Conservation (phyloP, 441 rosid species). For the Aleurites moluccanus region DNA sequence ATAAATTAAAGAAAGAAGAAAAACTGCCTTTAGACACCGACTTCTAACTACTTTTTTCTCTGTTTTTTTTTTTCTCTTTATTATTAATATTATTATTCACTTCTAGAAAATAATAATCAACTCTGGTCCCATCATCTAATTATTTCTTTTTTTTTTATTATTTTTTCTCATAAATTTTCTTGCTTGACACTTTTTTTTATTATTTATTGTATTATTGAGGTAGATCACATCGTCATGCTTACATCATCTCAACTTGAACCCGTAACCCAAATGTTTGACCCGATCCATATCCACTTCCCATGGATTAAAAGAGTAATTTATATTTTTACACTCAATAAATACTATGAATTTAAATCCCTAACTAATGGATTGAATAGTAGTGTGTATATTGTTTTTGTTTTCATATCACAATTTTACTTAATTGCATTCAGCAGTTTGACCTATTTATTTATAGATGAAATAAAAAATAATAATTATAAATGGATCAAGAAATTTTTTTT, state of each 20-base stretch:
- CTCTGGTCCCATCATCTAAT: slow-evolving; percentile 34
- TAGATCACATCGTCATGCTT: slow-evolving; percentile 25
- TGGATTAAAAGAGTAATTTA: too few relatives aligned
- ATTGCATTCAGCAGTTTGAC: too few relatives aligned
- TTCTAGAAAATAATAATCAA: slow-evolving; percentile 14
- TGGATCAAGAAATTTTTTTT: too few relatives aligned
- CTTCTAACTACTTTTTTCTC: slow-evolving; percentile 25
- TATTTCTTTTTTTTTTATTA: slow-evolving; percentile 21
- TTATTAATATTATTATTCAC: background rate
- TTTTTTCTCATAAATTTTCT: background rate
- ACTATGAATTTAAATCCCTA: too few relatives aligned
- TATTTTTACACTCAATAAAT: too few relatives aligned
- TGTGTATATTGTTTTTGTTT: too few relatives aligned
- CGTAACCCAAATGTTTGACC: background rate
- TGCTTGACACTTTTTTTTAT: background rate
- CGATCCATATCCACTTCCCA: background rate
- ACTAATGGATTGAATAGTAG: too few relatives aligned
- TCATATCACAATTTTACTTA: too few relatives aligned
- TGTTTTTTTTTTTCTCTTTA: background rate
- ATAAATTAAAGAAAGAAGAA: background rate
- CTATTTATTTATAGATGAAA: too few relatives aligned
- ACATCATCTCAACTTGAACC: slow-evolving; percentile 16
- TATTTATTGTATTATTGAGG: background rate
- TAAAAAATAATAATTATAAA: too few relatives aligned
- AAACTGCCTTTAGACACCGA: slow-evolving; percentile 28